A percentile compares a stretch with the other conserved stretches of the same genome.
Conservation (phyloP, 208 protist genomes). For the Naegleria fowleri region DNA sequence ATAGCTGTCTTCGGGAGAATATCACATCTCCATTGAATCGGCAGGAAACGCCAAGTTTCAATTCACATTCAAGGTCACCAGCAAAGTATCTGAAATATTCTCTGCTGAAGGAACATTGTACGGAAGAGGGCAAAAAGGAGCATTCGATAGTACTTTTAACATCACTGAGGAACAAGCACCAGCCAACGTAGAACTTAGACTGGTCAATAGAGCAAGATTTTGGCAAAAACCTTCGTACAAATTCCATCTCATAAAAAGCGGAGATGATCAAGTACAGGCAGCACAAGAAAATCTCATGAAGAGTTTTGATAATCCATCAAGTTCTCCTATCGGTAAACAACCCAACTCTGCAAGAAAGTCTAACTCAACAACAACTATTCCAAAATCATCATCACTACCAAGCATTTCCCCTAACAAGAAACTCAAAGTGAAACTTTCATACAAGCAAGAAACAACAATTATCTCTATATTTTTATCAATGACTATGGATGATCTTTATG, state of each 20-base stretch:
- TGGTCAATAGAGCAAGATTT: background rate
- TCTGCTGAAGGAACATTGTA: background rate
- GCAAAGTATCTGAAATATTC: background rate
- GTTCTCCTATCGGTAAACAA: background rate
- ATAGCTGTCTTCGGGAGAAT: background rate
- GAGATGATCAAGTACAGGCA: background rate
- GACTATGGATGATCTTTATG: background rate
- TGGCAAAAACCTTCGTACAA: slow-evolving; percentile 1
- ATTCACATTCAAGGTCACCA: background rate
- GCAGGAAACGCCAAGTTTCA: slow-evolving; percentile 15
- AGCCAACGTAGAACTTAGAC: background rate
- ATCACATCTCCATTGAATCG: background rate
- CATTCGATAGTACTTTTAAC: background rate
- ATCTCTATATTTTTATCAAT: background rate
- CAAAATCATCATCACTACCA: background rate
- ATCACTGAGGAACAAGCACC: background rate
- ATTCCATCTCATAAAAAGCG: background rate
- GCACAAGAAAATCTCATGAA: background rate
- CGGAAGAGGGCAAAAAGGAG: background rate
- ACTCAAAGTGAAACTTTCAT: background rate
- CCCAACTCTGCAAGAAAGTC: background rate
- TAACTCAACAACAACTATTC: background rate
- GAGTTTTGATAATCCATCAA: background rate
- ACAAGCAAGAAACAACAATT: background rate
- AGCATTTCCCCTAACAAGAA: background rate